Conservation (phyloP, 1,284 basidiomycete genomes). For the Apiotrichum montevideense region DNA sequence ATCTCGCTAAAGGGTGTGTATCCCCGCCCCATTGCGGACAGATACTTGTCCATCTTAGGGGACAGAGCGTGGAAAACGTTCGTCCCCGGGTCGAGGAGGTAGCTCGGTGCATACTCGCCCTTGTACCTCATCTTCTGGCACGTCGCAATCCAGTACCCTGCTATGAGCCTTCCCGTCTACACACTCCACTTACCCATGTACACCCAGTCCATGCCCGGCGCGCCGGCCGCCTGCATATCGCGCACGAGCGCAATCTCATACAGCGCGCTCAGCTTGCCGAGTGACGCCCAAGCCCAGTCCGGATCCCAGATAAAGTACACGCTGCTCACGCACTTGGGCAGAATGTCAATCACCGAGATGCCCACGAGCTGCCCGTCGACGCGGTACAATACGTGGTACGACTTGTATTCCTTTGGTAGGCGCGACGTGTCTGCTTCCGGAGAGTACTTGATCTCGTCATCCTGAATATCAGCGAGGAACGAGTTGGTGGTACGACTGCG, state of each 20-base stretch:
- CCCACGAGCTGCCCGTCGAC: conserved; percentile 77
- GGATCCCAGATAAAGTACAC: conserved; percentile 95
- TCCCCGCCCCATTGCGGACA: conserved; percentile 53
- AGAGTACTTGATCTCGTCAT: conserved; percentile 12
- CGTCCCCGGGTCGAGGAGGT: conserved; percentile 78
- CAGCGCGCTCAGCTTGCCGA: conserved; percentile 87
- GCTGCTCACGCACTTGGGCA: conserved; percentile 83
- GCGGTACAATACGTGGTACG: conserved; percentile 77
- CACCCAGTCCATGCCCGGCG: conserved; percentile 57
- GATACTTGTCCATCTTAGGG: conserved; percentile 58
- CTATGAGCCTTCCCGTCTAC: not conserved
- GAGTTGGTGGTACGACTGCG: too few relatives aligned
- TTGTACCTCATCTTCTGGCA: conserved; percentile 98
- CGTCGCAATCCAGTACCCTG: conserved; percentile 85
- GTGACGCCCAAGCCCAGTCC: conserved; percentile 56
- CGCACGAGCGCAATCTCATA: conserved; percentile 65
- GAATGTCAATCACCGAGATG: conserved; percentile 82
- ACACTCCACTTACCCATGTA: conserved; percentile 66
- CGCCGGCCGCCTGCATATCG: conserved; percentile 69
- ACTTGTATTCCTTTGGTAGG: conserved; percentile 69
- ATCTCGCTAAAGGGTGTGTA: conserved; percentile 38
- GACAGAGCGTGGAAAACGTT: conserved; percentile 67
- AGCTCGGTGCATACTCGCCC: conserved; percentile 82
- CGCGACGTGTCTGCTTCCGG: conserved; percentile 40
- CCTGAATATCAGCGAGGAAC: not conserved